Percentiles rank a stretch among this genome's conserved stretches.
These are phyloP conservation scores for Wakefieldia striispora DNA, from an alignment of 768 basidiomycete genomes.

Conservation along the genomic window DNA sequence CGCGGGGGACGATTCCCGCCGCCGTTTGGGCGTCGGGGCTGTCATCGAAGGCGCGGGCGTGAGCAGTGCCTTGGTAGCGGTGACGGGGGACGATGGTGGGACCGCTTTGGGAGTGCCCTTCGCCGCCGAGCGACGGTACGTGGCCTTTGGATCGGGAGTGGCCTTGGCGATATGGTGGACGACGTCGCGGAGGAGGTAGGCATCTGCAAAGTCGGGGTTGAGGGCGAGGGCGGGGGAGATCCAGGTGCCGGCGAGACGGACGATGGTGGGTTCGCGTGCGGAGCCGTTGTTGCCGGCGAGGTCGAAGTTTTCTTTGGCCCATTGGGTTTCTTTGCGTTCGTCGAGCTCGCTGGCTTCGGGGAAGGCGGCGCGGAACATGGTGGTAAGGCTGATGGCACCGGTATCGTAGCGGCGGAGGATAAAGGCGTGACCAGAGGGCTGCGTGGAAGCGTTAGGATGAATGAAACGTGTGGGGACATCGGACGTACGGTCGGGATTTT, in stretches of 20 bases:
- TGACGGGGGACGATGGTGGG: conserved; percentile 27
- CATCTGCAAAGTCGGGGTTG: conserved; percentile 52
- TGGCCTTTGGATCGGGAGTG: conserved; percentile 69
- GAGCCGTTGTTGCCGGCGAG: conserved; percentile 75
- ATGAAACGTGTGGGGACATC: conserved; percentile 2
- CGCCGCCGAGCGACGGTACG: conserved; percentile 69
- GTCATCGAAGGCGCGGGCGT: conserved; percentile 37
- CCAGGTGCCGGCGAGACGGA: conserved; percentile 90
- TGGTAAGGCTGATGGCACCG: conserved; percentile 86
- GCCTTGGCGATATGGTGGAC: conserved; percentile 69
- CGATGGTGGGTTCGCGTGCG: conserved; percentile 51
- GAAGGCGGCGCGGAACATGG: conserved; percentile 96
- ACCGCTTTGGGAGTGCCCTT: conserved; percentile 30
- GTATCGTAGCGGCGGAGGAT: conserved; percentile 94
- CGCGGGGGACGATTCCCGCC: conserved; percentile 57
- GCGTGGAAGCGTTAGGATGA: conserved; percentile 18
- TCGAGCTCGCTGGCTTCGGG: conserved; percentile 74
- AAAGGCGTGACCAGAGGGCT: conserved; percentile 85
- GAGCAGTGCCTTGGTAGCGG: conserved; percentile 25
- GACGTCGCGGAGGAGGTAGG: conserved; percentile 61
- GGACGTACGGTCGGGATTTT: conserved; percentile 82
- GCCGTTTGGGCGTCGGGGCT: conserved; percentile 56
- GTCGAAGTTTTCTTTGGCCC: conserved; percentile 81
- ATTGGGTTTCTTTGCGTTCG: conserved; percentile 77
- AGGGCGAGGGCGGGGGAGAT: conserved; percentile 64